Base-by-base conservation (phyloP, 1,284 basidiomycete species). In the Salmacisia buchloeana region DNA sequence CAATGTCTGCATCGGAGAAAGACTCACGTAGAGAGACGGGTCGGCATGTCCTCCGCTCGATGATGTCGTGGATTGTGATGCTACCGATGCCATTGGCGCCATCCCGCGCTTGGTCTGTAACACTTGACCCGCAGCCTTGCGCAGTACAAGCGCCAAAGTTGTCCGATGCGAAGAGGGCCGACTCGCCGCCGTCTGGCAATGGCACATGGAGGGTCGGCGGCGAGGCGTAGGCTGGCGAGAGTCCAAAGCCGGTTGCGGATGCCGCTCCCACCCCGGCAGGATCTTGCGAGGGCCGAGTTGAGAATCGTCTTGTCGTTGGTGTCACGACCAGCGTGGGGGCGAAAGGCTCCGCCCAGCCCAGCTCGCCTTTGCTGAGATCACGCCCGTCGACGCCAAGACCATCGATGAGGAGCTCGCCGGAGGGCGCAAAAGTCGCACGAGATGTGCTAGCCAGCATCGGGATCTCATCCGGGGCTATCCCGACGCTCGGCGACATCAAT, bases 41-140 rank as follows among this genome's bases (percentile, higher is more conserved):
- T 9, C 69, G 68, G 34, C 71, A 73, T 43, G 69, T 73, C 38
- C 71, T 63, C 35, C 71, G 65, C 38, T 71, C 68, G 27, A 73
- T 65, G 61, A 73, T 71, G 64, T 73, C 69, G 34, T 65, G 61
- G 29, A 73, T 64, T n/a, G 68, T 68, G 61, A 73, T 58, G 4
- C 9, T 10, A 13, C 36, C 25, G 18, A 6, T n/a, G 7, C 10
- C 12, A n/a, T 9, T 46, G 15, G 35, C 15, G 35, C 15, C 3
- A 21, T n/a, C 18, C 15, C 15, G 41, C 41, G 41, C 1, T 6
- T 15, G 41, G 18, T 18, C 41, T 43, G 10, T 21, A 9, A n/a
- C 41, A 15, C 10, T 21, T 6, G 41, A 9, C 23, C 23, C 18
- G 23, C 49, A 54, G 27, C 49, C 49, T 0, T 25, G 15, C 27